Percentiles rank a stretch among this genome's conserved stretches.
Conservation (phyloP, 73 alveolate species). For the Paramecium sexaurelia region DNA sequence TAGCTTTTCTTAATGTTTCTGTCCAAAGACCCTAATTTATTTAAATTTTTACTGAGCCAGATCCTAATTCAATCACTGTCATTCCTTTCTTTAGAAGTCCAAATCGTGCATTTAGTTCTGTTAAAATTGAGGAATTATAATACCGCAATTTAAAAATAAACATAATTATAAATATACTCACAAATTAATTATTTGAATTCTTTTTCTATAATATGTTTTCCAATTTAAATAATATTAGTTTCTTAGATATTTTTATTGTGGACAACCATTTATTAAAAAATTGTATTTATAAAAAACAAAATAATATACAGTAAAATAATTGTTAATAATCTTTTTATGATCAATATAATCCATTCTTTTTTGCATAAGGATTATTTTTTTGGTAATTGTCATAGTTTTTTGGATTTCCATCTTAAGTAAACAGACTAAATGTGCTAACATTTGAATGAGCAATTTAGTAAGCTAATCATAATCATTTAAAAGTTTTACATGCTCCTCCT, state of each 20-base stretch:
- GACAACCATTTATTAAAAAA: no score
- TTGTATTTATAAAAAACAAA: neutral
- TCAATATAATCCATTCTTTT: neutral
- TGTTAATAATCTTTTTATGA: neutral
- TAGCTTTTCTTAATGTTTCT: neutral
- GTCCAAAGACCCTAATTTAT: neutral
- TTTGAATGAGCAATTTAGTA: constrained; percentile 21
- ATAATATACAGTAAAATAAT: neutral
- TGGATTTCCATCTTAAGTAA: constrained; percentile 24
- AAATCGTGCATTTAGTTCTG: neutral
- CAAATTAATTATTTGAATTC: neutral
- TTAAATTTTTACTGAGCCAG: neutral
- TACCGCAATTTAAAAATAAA: neutral
- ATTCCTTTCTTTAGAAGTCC: neutral
- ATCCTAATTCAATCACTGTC: neutral
- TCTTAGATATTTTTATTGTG: no score
- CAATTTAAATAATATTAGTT: neutral
- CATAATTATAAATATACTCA: neutral
- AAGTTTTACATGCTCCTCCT: constrained; percentile 25
- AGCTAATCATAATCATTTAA: neutral
- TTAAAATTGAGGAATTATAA: neutral
- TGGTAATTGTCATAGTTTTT: constrained; percentile 13
- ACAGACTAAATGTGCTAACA: constrained; percentile 33
- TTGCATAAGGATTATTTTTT: constrained; percentile 23
- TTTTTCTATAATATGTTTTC: neutral